A percentile compares a stretch with the other conserved stretches of the same genome.
phyloP scores from a whole-genome alignment of 176 grass and related monocot species.

The Otatea glauca region DNA sequence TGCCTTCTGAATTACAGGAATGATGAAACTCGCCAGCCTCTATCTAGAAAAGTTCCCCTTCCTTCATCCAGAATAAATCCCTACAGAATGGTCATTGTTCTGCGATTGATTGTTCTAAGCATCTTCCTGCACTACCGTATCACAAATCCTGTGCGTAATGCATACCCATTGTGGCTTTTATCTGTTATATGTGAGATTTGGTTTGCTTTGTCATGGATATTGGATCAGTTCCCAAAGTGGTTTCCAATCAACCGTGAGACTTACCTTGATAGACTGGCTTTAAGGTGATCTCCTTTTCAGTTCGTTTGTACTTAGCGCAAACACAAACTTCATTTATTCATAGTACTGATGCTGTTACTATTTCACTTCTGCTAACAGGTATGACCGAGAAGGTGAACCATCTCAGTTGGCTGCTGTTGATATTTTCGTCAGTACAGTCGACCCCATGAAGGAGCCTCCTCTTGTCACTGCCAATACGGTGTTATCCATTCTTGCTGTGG shows the following conservation, averaged over 20 bases:
- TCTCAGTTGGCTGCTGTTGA: constrained; percentile 98
- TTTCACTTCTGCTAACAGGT: constrained; percentile 61
- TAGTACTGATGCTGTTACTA: constrained; percentile 31
- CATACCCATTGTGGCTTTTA: constrained; percentile 80
- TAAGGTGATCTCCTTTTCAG: constrained; percentile 71
- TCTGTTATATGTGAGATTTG: constrained; percentile 99
- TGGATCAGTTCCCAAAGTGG: constrained; percentile 99
- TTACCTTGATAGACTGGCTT: constrained; percentile 95
- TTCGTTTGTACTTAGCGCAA: constrained; percentile 28
- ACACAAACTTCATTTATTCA: constrained; percentile 25
- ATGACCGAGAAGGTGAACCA: constrained; percentile 95
- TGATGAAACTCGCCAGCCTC: constrained; percentile 97
- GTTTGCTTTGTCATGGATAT: constrained; percentile 98
- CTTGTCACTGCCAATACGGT: constrained; percentile 98
- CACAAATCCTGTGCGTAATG: constrained; percentile 94
- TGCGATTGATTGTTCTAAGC: constrained; percentile 87
- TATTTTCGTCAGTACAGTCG: constrained; percentile 98
- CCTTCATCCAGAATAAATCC: constrained; percentile 96
- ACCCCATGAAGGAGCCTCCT: constrained; percentile 98
- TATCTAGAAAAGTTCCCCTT: constrained; percentile 93
- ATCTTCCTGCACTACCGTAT: constrained; percentile 98
- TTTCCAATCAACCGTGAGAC: constrained; percentile 97
- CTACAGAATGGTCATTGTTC: constrained; percentile 97
- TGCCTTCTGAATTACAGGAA: constrained; percentile 71
- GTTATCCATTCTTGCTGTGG: constrained; percentile 95